Conservation (phyloP, 257 asterid genomes). For the Haberlea rhodopensis region DNA sequence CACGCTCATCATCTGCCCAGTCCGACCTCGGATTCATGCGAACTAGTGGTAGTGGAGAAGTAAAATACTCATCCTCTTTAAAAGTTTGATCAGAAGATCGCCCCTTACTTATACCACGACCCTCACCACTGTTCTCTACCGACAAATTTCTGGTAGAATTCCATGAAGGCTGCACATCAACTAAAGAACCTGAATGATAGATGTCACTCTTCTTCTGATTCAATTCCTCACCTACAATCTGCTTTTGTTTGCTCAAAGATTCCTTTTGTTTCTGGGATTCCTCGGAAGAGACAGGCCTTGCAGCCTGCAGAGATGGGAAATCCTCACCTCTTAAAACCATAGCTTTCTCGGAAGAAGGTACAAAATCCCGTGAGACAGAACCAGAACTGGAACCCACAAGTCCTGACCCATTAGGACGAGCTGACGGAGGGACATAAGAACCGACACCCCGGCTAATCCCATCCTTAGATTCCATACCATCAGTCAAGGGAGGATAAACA, state of each 20-base stretch:
- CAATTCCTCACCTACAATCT: slow-evolving; percentile 40
- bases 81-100: slow-evolving; percentile 30
- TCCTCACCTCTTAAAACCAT: slow-evolving; percentile 95
- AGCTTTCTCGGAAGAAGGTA: slow-evolving; percentile 49
- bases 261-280: slow-evolving; percentile 67
- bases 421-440: slow-evolving; percentile 79
- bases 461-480: slow-evolving; percentile 39
- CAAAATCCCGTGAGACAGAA: slow-evolving; percentile 40
- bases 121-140: slow-evolving; percentile 43
- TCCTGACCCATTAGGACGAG: slow-evolving; percentile 49
- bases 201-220: slow-evolving; percentile 43
- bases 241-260: slow-evolving; percentile 57
- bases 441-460: slow-evolving; percentile 42
- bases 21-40: slow-evolving; percentile 80
- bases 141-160: slow-evolving; percentile 37
- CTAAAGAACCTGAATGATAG: slow-evolving; percentile 41
- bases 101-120: slow-evolving; percentile 37
- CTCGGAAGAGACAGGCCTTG: slow-evolving; percentile 69
- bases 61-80: slow-evolving; percentile 57
- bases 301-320: slow-evolving; percentile 93
- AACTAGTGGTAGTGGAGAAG: slow-evolving; percentile 78
- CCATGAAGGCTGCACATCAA: slow-evolving; percentile 45
- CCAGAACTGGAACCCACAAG: slow-evolving; percentile 33
- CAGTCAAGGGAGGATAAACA: slow-evolving; percentile 36
- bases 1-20: slow-evolving; percentile 99